These are phyloP conservation scores for Cyberlindnera maclurae DNA, from an alignment of 805 yeast species.

Conservation along the genomic window DNA sequence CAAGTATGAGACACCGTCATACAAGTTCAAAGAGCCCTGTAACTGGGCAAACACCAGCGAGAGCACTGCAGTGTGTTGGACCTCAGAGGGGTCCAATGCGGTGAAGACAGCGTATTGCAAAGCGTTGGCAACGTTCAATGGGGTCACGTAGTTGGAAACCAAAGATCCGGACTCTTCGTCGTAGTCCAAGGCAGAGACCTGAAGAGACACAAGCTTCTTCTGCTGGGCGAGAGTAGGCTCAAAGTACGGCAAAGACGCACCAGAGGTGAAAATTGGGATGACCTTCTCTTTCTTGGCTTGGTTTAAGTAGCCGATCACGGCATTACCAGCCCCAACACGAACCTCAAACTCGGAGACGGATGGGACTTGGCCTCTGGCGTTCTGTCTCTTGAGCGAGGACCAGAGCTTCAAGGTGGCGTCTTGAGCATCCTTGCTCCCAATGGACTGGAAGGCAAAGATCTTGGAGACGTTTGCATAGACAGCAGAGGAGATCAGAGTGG, in stretches of 20 bases:
- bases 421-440: conserved; percentile 52
- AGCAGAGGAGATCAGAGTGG: conserved; percentile 46
- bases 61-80: conserved; percentile 60
- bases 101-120: conserved; percentile 63
- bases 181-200: conserved; percentile 72
- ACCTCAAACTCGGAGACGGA: conserved; percentile 54
- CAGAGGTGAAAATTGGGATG: conserved; percentile 49
- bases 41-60: conserved; percentile 54
- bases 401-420: conserved; percentile 57
- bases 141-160: conserved; percentile 56
- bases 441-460: conserved; percentile 64
- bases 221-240: conserved; percentile 42
- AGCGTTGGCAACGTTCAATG: conserved; percentile 53
- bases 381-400: conserved; percentile 44
- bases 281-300: conserved; percentile 24
- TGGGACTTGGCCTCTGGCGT: conserved; percentile 54
- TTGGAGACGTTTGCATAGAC: conserved; percentile 42
- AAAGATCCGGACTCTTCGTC: conserved; percentile 45
- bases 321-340: conserved; percentile 77
- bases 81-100: conserved; percentile 56
- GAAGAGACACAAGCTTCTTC: conserved; percentile 55
- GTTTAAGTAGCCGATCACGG: conserved; percentile 63
- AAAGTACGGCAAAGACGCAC: conserved; percentile 63
- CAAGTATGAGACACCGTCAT: conserved; percentile 69
- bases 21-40: conserved; percentile 57